These are phyloP conservation scores for Protomyces inouyei DNA, from an alignment of 1,139 yeast species.

Conservation along the genomic window DNA sequence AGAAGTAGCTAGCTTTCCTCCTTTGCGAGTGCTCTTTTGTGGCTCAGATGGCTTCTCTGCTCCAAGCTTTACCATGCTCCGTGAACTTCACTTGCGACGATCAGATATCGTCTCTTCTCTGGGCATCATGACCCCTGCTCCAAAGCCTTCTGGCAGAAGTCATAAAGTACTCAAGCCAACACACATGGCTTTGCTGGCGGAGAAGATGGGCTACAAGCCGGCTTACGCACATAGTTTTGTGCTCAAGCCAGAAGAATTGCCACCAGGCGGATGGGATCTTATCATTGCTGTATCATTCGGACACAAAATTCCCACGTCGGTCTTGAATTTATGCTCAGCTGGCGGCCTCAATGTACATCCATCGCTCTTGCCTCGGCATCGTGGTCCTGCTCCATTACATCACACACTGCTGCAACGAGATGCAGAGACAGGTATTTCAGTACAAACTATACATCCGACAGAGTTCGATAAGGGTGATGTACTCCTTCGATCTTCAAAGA, in stretches of 20 bases:
- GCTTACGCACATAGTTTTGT: neutral
- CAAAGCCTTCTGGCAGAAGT: constrained; percentile 70
- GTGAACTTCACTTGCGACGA: constrained; percentile 39
- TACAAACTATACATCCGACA: constrained; percentile 84
- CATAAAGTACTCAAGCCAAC: constrained; percentile 37
- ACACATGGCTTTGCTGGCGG: constrained; percentile 9
- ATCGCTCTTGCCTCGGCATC: constrained; percentile 71
- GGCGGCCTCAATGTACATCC: constrained; percentile 94
- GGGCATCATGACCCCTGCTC: constrained; percentile 61
- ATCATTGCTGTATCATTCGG: constrained; percentile 92
- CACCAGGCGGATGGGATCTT: constrained; percentile 46
- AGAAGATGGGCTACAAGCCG: neutral
- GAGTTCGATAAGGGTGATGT: constrained; percentile 77
- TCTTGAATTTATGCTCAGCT: constrained; percentile 48
- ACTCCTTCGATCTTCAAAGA: constrained; percentile 45
- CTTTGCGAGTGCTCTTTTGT: constrained; percentile 56
- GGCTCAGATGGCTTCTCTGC: constrained; percentile 79
- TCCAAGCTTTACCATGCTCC: constrained; percentile 50
- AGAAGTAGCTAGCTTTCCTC: constrained; percentile 9
- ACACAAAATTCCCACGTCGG: constrained; percentile 59
- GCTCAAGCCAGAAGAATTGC: constrained; percentile 5
- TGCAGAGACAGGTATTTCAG: constrained; percentile 67
- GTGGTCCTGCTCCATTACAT: constrained; percentile 92
- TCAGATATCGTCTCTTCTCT: constrained; percentile 45
- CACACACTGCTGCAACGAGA: constrained; percentile 66